phyloP scores from a whole-genome alignment of 2,329 filamentous ascomycete genomes.

The Penicillium brasilianum region DNA sequence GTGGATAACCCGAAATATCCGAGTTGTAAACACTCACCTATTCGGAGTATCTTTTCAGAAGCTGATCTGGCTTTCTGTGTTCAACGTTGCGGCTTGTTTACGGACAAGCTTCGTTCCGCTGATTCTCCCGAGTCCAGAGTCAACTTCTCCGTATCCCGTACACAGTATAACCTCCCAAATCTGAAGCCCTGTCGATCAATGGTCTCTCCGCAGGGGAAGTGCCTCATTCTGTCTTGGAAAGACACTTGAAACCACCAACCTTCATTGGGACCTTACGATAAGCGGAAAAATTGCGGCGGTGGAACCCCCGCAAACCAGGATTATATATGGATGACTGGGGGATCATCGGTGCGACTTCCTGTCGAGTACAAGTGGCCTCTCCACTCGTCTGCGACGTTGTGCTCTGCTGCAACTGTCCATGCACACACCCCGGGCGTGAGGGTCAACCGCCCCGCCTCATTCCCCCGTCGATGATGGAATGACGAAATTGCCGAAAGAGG shows the following conservation, averaged over 20 bases:
- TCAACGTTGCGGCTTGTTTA: background rate
- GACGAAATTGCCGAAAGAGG: constrained; percentile 3
- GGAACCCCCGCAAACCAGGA: constrained; percentile 13
- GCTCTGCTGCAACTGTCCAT: constrained; percentile 12
- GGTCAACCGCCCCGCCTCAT: constrained; percentile 13
- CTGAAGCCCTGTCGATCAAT: background rate
- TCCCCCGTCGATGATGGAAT: constrained; percentile 20
- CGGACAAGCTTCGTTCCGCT: background rate
- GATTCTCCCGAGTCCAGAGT: background rate
- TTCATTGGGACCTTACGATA: constrained; percentile 20
- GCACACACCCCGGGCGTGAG: background rate
- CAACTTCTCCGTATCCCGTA: background rate
- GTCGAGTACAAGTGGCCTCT: constrained; percentile 11
- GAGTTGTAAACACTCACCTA: background rate
- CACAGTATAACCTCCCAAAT: background rate
- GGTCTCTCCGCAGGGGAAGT: constrained; percentile 2
- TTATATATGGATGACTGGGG: constrained; percentile 7
- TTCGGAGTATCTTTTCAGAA: too few species aligned
- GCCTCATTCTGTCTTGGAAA: background rate
- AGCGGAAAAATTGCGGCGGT: constrained; percentile 30
- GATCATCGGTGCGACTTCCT: constrained; percentile 27
- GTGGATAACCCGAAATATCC: constrained; percentile 1
- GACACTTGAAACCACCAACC: background rate
- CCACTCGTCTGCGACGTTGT: constrained; percentile 14
- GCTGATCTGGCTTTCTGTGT: background rate